phyloP scores from a whole-genome alignment of 2,329 filamentous ascomycete species.

The Elsinoe arachidis region DNA sequence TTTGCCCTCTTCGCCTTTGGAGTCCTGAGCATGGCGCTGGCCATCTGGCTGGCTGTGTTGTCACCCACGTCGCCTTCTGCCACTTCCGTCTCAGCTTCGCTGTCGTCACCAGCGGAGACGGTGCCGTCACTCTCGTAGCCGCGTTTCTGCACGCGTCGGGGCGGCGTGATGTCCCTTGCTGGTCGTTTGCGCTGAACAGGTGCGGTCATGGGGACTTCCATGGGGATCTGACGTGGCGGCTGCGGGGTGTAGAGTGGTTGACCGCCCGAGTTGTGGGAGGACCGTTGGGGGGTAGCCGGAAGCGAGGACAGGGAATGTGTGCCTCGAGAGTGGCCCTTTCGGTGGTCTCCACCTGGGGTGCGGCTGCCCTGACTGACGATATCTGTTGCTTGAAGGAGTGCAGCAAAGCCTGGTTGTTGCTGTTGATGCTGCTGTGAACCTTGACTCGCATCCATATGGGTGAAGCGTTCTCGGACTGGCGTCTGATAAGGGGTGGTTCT shows the following conservation, averaged over 20 bases:
- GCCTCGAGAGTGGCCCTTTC: constrained; percentile 61
- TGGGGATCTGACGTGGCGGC: constrained; percentile 10
- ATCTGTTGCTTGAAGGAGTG: constrained; percentile 63
- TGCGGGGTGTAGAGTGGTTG: constrained; percentile 43
- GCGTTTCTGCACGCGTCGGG: neutral
- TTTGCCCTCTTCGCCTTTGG: constrained; percentile 27
- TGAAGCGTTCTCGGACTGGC: constrained; percentile 40
- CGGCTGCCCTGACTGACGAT: constrained; percentile 70
- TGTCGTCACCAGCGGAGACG: constrained; percentile 58
- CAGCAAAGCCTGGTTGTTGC: constrained; percentile 52
- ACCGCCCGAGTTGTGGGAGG: constrained; percentile 39
- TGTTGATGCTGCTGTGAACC: constrained; percentile 7
- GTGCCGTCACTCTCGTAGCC: constrained; percentile 48
- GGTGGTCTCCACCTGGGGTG: constrained; percentile 52
- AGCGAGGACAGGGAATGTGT: constrained; percentile 79
- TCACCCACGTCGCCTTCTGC: constrained; percentile 47
- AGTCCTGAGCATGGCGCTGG: constrained; percentile 53
- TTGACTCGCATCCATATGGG: constrained; percentile 28
- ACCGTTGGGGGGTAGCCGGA: constrained; percentile 61
- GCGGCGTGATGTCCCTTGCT: neutral
- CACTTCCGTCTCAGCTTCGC: constrained; percentile 50
- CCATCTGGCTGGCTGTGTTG: constrained; percentile 69
- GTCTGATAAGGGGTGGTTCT: constrained; percentile 27
- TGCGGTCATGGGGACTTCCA: constrained; percentile 16
- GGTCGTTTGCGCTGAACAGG: constrained; percentile 12